These are phyloP conservation scores for Jamesozyma hellenica DNA, from an alignment of 805 yeast genomes.

Conservation along the genomic window DNA sequence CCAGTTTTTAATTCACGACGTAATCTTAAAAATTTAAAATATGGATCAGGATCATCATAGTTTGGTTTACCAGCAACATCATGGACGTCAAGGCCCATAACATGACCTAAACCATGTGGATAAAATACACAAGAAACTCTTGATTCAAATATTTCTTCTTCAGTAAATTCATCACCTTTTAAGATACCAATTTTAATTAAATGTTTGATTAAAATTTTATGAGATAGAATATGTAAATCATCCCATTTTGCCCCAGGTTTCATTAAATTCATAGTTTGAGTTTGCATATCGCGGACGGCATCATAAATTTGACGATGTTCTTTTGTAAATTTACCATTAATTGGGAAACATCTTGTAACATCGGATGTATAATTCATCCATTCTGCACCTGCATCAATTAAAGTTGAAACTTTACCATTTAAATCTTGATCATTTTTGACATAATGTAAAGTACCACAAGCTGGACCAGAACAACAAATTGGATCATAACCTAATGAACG, in stretches of 20 bases:
- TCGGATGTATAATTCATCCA: slow-evolving; percentile 90
- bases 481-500: slow-evolving; percentile 87
- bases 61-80: slow-evolving; percentile 88
- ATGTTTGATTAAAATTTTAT: slow-evolving; percentile 60
- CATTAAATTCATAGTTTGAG: slow-evolving; percentile 54
- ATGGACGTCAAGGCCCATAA: slow-evolving; percentile 91
- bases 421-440: slow-evolving; percentile 65
- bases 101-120: slow-evolving; percentile 95
- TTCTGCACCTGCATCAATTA: slow-evolving; percentile 96
- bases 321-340: slow-evolving; percentile 76
- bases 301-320: slow-evolving; percentile 80
- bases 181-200: slow-evolving; percentile 72
- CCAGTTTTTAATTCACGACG: slow-evolving; percentile 61
- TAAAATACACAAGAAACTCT: slow-evolving; percentile 69
- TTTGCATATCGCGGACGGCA: slow-evolving; percentile 76
- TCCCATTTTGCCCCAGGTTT: slow-evolving; percentile 85
- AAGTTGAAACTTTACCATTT: slow-evolving; percentile 50
- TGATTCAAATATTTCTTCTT: slow-evolving; percentile 59
- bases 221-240: slow-evolving; percentile 70
- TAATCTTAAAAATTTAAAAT: slow-evolving; percentile 67
- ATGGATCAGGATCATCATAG: slow-evolving; percentile 73
- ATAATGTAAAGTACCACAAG: slow-evolving; percentile 85
- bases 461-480: slow-evolving; percentile 88
- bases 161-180: slow-evolving; percentile 38
- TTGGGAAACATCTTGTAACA: slow-evolving; percentile 92